Evolutionary conservation across 2,329 filamentous ascomycete genomes (phyloP).

Genomic region (Talaromyces sp.): DNA sequence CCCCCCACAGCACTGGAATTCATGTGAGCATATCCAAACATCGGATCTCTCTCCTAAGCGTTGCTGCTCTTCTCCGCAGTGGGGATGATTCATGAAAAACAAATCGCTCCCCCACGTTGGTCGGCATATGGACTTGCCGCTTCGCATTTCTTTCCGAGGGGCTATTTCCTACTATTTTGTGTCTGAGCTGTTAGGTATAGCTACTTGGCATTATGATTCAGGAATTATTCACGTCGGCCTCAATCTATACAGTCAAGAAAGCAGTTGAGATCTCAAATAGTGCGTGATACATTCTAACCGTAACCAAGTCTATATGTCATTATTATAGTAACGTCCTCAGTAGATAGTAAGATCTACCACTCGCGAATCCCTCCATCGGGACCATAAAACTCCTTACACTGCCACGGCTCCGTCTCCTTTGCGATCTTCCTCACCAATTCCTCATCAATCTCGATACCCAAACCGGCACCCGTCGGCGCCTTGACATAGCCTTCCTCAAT

Average conservation of each 20-base stretch:
- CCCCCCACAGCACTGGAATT: neutral
- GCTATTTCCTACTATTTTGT: neutral
- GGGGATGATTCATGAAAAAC: neutral
- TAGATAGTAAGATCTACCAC: constrained; percentile 49
- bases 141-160: constrained; percentile 17
- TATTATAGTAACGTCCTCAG: neutral
- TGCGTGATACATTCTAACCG: neutral
- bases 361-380: constrained; percentile 64
- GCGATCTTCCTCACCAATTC: constrained; percentile 60
- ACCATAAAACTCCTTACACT: constrained; percentile 63
- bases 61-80: neutral
- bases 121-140: neutral
- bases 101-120: constrained; percentile 10
- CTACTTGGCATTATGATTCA: neutral
- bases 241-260: too few species aligned
- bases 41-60: neutral
- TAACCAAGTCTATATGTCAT: neutral
- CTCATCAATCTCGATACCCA: constrained; percentile 71
- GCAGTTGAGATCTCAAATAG: neutral
- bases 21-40: neutral
- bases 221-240: too few species aligned
- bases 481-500: constrained; percentile 64
- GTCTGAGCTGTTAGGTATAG: neutral
- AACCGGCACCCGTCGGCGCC: constrained; percentile 56
- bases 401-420: constrained; percentile 60